Percentiles rank a stretch among this genome's conserved stretches.
These are phyloP conservation scores for Diaporthe nobilis DNA, from an alignment of 2,329 filamentous ascomycete genomes.

Conservation along the genomic window DNA sequence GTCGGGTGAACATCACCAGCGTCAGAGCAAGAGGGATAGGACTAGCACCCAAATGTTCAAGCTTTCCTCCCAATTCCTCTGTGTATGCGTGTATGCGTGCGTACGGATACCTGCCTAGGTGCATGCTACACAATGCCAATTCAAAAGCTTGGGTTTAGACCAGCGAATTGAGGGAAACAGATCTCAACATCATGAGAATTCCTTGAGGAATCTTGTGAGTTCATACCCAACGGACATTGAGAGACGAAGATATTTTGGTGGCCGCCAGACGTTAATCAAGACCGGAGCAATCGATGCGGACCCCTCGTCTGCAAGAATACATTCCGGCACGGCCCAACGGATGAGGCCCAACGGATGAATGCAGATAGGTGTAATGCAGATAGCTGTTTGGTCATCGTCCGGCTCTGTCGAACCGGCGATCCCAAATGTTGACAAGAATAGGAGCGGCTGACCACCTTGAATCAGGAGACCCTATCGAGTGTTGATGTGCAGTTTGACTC, in stretches of 20 bases:
- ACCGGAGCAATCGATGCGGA: not conserved
- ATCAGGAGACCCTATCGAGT: not conserved
- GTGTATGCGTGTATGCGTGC: not conserved
- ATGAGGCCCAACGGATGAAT: not conserved
- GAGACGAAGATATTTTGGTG: not conserved
- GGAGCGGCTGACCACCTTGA: not conserved
- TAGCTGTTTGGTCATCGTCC: not conserved
- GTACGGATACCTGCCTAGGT: not conserved
- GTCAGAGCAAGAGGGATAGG: not conserved
- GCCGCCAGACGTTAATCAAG: not conserved
- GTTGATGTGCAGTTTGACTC: slow-evolving; percentile 3
- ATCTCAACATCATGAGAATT: not conserved
- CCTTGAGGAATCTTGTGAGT: not conserved
- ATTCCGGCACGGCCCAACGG: not conserved
- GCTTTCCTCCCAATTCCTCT: not conserved
- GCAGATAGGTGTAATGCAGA: not conserved
- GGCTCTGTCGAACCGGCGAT: not conserved
- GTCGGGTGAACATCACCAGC: not conserved
- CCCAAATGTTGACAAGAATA: not conserved
- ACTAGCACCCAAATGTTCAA: not conserved
- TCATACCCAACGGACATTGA: not conserved
- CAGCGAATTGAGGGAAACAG: not conserved
- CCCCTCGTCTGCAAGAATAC: not conserved
- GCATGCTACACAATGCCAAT: not conserved
- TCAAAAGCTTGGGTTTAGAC: not conserved